Conservation (phyloP, 768 basidiomycete genomes). For the Candolleomyces aberdarensis region DNA sequence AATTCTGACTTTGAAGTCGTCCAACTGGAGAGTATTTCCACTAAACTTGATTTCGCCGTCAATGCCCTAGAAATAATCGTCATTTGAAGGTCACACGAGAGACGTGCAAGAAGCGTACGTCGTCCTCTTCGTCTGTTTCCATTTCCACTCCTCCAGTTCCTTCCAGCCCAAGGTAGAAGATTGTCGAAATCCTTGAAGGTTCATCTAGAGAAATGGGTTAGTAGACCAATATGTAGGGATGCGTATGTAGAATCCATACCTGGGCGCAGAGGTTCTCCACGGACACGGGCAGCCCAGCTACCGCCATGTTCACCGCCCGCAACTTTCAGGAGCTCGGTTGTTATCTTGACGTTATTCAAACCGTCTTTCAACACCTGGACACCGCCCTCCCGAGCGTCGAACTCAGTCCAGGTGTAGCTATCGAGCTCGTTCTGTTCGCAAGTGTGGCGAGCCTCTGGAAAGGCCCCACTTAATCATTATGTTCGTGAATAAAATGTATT, state of each 20-base stretch:
- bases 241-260: conserved; percentile 35
- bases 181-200: conserved; percentile 65
- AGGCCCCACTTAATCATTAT: background rate
- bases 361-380: conserved; percentile 81
- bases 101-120: conserved; percentile 43
- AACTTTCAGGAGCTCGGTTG: conserved; percentile 85
- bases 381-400: conserved; percentile 83
- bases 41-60: conserved; percentile 64
- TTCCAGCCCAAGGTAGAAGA: conserved; percentile 88
- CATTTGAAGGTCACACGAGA: background rate
- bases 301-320: conserved; percentile 79
- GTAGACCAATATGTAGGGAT: background rate
- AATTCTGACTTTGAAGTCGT: conserved; percentile 78
- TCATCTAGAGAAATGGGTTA: conserved; percentile 22
- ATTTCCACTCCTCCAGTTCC: conserved; percentile 81
- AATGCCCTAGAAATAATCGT: conserved; percentile 55
- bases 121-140: conserved; percentile 71
- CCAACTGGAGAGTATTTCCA: conserved; percentile 76
- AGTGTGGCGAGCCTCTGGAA: conserved; percentile 72
- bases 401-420: conserved; percentile 84
- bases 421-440: conserved; percentile 88
- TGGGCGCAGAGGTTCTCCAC: conserved; percentile 70
- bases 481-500: background rate
- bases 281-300: conserved; percentile 85
- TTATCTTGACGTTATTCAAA: conserved; percentile 80